Base-by-base conservation (phyloP, 2,329 filamentous ascomycete species). In the Penicillium sclerotigenum region DNA sequence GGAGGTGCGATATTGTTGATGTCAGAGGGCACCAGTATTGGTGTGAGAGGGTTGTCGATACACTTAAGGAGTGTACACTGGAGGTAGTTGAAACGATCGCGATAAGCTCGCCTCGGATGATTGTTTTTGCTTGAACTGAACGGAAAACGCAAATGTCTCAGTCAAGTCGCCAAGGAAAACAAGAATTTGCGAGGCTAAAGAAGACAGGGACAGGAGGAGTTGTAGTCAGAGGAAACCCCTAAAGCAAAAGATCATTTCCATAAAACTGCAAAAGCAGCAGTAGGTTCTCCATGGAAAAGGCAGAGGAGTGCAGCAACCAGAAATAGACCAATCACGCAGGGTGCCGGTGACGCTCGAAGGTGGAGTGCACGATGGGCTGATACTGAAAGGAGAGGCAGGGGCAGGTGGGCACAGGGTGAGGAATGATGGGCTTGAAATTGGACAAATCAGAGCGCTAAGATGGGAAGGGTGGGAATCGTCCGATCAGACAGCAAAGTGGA, bases 351-450 rank as follows among this genome's bases (percentile, higher is more conserved):
- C 57, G 59, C 54, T 62, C 33, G 47, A 59, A 46, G 58, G 66
- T 69, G 65, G 66, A 59, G 61, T 49, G 60, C 58, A 68, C 59
- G 62, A 69, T 69, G 67, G 66, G 62, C 65, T 69, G 67, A 68
- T 58, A 60, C 57, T 63, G 56, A 52, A 57, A 61, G 49, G 52
- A 59, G 56, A 57, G 46, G 59, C 57, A 56, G 59, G 60, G 52
- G 58, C 37, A 41, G 50, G 54, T 48, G 47, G 51, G 56, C 57
- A 56, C 52, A 63, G 54, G 47, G 47, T 49, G 59, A 62, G 46
- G 52, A 60, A 56, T 60, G 60, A 56, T 59, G 54, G 52, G 50
- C 48, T 61, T 42, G 33, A 47, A 48, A 59, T 60, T 53, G 41
- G 55, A 54, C 62, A 48, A 65, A 65, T 65, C 57, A 65, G 40